A percentile compares a stretch with the other conserved stretches of the same genome.
phyloP scores from a whole-genome alignment of 2,329 filamentous ascomycete genomes.

The Fusarium stilboides region DNA sequence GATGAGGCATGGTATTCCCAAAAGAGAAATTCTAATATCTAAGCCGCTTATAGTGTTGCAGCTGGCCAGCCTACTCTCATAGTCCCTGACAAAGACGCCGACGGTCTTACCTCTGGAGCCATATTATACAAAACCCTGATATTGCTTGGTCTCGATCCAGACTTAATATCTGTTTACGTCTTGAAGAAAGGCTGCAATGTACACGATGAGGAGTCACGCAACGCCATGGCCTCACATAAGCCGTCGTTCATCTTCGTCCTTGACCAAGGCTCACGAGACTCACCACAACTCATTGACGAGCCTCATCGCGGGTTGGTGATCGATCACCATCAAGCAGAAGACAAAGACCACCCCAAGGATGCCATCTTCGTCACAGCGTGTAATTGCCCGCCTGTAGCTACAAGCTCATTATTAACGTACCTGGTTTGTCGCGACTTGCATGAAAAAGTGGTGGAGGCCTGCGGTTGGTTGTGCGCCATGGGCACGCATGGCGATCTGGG shows the following conservation, averaged over 20 bases:
- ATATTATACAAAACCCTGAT: slow-evolving; percentile 74
- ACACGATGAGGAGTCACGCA: slow-evolving; percentile 67
- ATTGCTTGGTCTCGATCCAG: slow-evolving; percentile 68
- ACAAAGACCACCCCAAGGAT: slow-evolving; percentile 69
- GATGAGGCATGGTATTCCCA: background rate
- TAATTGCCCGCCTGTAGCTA: slow-evolving; percentile 75
- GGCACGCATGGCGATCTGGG: slow-evolving; percentile 79
- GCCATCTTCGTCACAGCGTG: slow-evolving; percentile 73
- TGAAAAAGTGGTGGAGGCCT: slow-evolving; percentile 62
- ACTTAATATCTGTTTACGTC: slow-evolving; percentile 71
- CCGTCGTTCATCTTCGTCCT: slow-evolving; percentile 74
- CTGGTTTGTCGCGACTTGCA: slow-evolving; percentile 73
- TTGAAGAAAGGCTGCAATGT: slow-evolving; percentile 72
- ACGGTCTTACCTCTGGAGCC: slow-evolving; percentile 75
- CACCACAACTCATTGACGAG: slow-evolving; percentile 66
- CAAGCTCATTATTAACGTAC: slow-evolving; percentile 75
- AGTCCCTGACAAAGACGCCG: slow-evolving; percentile 78
- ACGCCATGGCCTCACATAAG: slow-evolving; percentile 63
- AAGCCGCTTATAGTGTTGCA: slow-evolving; percentile 10
- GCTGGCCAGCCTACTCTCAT: slow-evolving; percentile 66
- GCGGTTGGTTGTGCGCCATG: slow-evolving; percentile 74
- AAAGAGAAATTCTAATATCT: slow-evolving; percentile 11
- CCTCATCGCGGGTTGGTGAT: slow-evolving; percentile 70
- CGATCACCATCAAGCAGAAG: slow-evolving; percentile 73
- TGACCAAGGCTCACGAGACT: slow-evolving; percentile 74